phyloP scores from a whole-genome alignment of 2,329 filamentous ascomycete species.

The Bertia moriformis region DNA sequence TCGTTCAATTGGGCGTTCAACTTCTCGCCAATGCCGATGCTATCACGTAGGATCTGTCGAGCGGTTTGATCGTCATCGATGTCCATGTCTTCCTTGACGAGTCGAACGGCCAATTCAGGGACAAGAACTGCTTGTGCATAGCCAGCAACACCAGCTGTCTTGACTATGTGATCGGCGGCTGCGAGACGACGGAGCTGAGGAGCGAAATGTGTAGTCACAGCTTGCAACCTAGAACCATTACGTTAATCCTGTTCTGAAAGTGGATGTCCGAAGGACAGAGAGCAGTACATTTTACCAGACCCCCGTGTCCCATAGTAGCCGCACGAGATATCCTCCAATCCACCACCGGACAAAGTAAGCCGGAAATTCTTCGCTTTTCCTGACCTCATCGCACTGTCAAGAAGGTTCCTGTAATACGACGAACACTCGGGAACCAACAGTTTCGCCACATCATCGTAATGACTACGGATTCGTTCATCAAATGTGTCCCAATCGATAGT shows the following conservation, averaged over 20 bases:
- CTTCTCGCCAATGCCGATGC: not conserved
- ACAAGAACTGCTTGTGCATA: slow-evolving; percentile 1
- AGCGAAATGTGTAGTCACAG: not conserved
- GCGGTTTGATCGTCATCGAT: not conserved
- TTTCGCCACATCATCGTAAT: not conserved
- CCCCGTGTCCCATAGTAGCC: not conserved
- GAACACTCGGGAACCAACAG: not conserved
- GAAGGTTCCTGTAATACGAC: not conserved
- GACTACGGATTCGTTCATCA: not conserved
- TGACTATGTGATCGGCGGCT: not conserved
- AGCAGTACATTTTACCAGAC: not conserved
- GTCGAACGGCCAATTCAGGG: not conserved
- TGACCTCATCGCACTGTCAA: not conserved
- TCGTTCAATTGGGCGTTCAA: not conserved
- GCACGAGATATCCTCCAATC: not conserved
- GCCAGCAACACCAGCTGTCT: not conserved
- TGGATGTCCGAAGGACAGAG: too few relatives aligned
- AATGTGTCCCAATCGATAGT: not conserved
- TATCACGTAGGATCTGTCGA: not conserved
- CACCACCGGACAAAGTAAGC: not conserved
- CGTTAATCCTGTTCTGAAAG: too few relatives aligned
- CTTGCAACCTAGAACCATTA: not conserved
- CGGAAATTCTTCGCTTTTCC: not conserved
- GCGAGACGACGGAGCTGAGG: not conserved
- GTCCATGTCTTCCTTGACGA: not conserved